Percentiles rank a stretch among this genome's conserved stretches.
These are phyloP conservation scores for Talaromyces sp. DNA, from an alignment of 2,329 filamentous ascomycete genomes.

Conservation along the genomic window DNA sequence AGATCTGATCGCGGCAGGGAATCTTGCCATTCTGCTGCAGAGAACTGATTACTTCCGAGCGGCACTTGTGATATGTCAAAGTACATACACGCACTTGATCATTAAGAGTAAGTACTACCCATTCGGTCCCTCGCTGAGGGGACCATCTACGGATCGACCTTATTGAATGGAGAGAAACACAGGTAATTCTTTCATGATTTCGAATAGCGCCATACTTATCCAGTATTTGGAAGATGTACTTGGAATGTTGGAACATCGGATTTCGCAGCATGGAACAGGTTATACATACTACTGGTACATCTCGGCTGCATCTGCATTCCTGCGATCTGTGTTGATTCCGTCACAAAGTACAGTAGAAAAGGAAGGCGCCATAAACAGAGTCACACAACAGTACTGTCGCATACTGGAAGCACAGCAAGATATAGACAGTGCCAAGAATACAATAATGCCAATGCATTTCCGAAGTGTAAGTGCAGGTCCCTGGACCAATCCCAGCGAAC, in stretches of 20 bases:
- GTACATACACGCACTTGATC: constrained; percentile 17
- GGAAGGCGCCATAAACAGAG: constrained; percentile 24
- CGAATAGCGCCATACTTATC: constrained; percentile 19
- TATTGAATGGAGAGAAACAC: background rate
- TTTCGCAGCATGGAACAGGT: constrained; percentile 32
- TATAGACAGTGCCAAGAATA: constrained; percentile 19
- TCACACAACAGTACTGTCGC: constrained; percentile 23
- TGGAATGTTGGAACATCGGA: constrained; percentile 32
- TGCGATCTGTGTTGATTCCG: constrained; percentile 26
- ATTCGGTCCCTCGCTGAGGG: background rate
- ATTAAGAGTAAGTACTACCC: constrained; percentile 11
- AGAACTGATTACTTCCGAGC: constrained; percentile 25
- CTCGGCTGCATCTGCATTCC: constrained; percentile 31
- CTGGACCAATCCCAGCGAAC: background rate
- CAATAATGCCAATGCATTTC: constrained; percentile 5
- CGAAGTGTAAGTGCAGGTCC: constrained; percentile 8
- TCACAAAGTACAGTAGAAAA: constrained; percentile 23
- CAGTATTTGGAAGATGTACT: constrained; percentile 27
- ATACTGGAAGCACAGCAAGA: constrained; percentile 22
- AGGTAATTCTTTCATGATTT: constrained; percentile 22
- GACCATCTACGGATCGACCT: background rate
- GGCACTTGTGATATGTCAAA: constrained; percentile 23
- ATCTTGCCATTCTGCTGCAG: constrained; percentile 20
- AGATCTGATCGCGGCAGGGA: constrained; percentile 13
- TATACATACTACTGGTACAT: constrained; percentile 37